Base-by-base conservation (phyloP, 176 grass and related monocot species). In the Eremochloa ophiuroides region DNA sequence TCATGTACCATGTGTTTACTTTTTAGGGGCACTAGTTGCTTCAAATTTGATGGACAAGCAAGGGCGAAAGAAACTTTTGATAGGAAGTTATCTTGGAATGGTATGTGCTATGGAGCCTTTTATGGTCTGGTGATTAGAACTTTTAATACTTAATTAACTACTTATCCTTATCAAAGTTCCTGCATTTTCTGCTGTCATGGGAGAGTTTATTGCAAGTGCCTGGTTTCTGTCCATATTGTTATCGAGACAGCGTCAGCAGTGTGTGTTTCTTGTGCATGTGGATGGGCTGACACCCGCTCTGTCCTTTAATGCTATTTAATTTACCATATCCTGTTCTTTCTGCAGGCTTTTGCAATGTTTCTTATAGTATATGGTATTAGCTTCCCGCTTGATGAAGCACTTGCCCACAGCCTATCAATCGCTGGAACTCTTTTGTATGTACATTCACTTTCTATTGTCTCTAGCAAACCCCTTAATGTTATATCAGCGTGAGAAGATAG, bases 1-100 rank as follows among this genome's bases (percentile, higher is more conserved):
- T 93, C 26, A 76, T 80, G 23, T 20, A 38, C 66, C 72, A 66
- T 69, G n/a, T 77, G n/a, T 56, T 89, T 26, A 16, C 20, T 60
- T 66, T 87, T 64, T 87, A 98, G 96, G 93, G 56, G 88, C 93
- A 60, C 83, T 95, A 62, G 30, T 91, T 91, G 96, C 96, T 88
- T 98, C 91, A 76, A 88, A 84, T 76, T 81, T 99, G 76, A 98
- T 98, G 86, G 96, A 98, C 89, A 98, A 93, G 81, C 96, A 95
- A 82, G 96, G 96, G 44, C 86, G 96, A 74, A 91, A 92, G 58
- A 93, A 82, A 53, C 96, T 98, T 88, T 89, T 98, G 88, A 95
- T 93, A 73, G 90, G 90, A 66, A 98, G 96, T 73, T 98, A 98
- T 69, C 61, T 98, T 67, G 96, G 93, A 91, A 98, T 98, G 93